phyloP scores from a whole-genome alignment of 495 filamentous ascomycete genomes.

The Jackrogersella minutella region DNA sequence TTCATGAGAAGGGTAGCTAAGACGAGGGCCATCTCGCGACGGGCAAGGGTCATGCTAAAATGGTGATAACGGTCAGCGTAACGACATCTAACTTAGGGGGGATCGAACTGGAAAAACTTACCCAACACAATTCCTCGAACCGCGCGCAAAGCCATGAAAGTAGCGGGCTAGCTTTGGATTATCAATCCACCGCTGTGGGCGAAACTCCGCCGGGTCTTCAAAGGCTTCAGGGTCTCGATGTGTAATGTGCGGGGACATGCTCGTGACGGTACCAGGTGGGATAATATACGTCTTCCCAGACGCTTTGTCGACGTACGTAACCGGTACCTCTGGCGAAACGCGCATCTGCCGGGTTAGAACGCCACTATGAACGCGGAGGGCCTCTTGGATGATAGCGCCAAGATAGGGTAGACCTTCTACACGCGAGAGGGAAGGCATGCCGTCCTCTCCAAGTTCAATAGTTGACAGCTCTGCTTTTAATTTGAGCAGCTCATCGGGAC shows the following conservation, averaged over 20 bases:
- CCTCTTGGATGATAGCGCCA: neutral
- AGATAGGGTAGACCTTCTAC: neutral
- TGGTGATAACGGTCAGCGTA: too few relatives aligned
- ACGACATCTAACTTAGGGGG: neutral
- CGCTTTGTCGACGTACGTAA: neutral
- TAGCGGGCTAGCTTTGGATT: neutral
- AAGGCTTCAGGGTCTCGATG: neutral
- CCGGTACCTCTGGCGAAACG: neutral
- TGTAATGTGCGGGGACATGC: neutral
- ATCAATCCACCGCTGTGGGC: neutral
- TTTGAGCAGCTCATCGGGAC: neutral
- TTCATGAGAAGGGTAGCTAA: neutral
- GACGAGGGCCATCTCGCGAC: neutral
- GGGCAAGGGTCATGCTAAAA: neutral
- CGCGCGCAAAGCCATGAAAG: neutral
- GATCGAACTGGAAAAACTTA: neutral
- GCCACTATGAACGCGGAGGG: neutral
- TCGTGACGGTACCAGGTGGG: neutral
- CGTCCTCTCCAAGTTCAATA: too few relatives aligned
- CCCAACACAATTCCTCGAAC: neutral
- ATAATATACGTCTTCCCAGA: neutral
- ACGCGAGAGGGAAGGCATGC: neutral
- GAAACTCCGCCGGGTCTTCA: neutral
- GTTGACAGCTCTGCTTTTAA: neutral
- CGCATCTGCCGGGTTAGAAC: neutral